These are phyloP conservation scores for Trichosporon faecale DNA, from an alignment of 1,284 basidiomycete genomes.

Conservation along the genomic window DNA sequence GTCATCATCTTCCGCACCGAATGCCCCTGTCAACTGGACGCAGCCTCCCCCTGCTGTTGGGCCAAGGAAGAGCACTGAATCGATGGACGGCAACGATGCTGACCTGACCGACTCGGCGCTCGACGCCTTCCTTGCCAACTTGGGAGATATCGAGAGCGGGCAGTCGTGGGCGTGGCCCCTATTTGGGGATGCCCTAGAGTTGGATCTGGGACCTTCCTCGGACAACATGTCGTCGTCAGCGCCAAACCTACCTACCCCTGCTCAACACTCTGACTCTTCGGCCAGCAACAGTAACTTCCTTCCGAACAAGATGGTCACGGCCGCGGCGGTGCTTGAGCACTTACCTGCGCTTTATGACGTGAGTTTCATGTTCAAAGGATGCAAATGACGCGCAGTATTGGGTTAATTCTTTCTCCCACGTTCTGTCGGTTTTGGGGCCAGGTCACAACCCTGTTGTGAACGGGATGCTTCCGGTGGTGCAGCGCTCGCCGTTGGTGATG, in stretches of 20 bases:
- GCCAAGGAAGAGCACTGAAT: neutral
- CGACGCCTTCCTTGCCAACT: constrained; percentile 23
- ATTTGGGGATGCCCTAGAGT: constrained; percentile 23
- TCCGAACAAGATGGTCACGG: constrained; percentile 25
- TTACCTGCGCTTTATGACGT: constrained; percentile 25
- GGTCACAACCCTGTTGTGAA: constrained; percentile 31
- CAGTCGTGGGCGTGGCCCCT: constrained; percentile 25
- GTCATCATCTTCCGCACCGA: constrained; percentile 5
- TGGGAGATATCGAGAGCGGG: constrained; percentile 18
- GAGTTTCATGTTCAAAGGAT: neutral
- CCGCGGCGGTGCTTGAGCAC: constrained; percentile 26
- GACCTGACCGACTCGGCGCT: constrained; percentile 22
- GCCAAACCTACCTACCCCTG: constrained; percentile 3
- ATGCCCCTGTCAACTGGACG: neutral
- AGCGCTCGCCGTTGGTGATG: constrained; percentile 33
- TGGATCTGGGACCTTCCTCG: constrained; percentile 17
- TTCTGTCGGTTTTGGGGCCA: constrained; percentile 35
- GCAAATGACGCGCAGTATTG: constrained; percentile 24
- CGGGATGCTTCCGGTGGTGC: constrained; percentile 30
- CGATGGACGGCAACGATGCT: constrained; percentile 1
- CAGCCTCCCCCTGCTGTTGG: neutral
- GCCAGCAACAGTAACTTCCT: constrained; percentile 7
- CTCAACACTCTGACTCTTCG: constrained; percentile 7
- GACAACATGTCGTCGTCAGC: constrained; percentile 8
- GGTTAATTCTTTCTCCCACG: constrained; percentile 36